Conservation (phyloP, 129 eudicot species). For the Rutidosis leptorrhynchoides region DNA sequence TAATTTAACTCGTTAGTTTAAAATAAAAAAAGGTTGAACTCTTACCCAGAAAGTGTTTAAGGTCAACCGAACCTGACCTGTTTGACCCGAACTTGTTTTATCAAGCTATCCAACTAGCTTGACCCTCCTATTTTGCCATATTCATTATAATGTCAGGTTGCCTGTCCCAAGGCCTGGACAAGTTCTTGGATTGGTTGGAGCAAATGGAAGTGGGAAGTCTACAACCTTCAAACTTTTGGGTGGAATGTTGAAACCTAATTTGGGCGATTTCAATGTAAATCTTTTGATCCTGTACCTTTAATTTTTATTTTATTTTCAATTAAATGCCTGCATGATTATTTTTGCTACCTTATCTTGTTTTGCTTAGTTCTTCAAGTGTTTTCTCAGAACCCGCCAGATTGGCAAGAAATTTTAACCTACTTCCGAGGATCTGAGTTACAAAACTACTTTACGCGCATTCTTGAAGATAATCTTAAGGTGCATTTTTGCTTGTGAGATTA, state of each 20-base stretch:
- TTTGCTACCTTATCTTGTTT: not conserved
- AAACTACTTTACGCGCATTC: constrained; percentile 89
- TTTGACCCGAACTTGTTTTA: not conserved
- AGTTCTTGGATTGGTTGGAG: constrained; percentile 96
- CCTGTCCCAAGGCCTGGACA: constrained; percentile 96
- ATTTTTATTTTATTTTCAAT: not conserved
- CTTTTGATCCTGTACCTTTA: not conserved
- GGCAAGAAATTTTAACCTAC: constrained; percentile 93
- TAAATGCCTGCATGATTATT: not conserved
- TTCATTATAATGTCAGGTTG: constrained; percentile 45
- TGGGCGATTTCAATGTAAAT: constrained; percentile 75
- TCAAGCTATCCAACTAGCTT: not conserved
- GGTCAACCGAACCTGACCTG: not conserved
- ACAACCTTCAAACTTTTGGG: constrained; percentile 82
- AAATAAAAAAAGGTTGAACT: not conserved
- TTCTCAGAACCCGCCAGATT: constrained; percentile 94
- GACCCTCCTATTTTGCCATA: constrained; percentile 1
- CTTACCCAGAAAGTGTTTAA: not conserved
- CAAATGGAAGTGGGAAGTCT: constrained; percentile 81
- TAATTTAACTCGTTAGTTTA: not conserved
- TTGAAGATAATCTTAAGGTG: constrained; percentile 95
- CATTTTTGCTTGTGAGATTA: not conserved
- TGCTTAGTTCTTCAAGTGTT: not conserved
- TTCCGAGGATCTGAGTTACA: constrained; percentile 96
- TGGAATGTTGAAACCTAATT: constrained; percentile 77